Base-by-base conservation (phyloP, 176 grass and related monocot genomes). In the Aegilops sharonensis region DNA sequence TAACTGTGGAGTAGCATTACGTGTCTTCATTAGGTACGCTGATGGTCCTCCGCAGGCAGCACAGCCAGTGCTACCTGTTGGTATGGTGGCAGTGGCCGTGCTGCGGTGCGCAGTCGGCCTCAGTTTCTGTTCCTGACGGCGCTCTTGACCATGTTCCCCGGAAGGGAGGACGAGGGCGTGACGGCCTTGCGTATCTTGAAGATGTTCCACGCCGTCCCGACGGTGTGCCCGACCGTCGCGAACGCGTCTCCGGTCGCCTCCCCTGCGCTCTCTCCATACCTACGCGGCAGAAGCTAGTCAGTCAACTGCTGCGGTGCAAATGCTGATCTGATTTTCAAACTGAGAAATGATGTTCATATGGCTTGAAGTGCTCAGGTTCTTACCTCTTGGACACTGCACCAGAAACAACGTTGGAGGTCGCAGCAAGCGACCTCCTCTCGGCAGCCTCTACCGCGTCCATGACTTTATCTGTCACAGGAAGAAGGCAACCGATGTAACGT, bases 201-300 rank as follows among this genome's bases (percentile, higher is more conserved):
- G 29, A 95, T 20, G 90, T 98, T 98, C 94, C 94, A 98, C 4
- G 97, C 97, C 39, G 97, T 95, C 24, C 97, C 97, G 9, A 98
- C 86, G 56, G 91, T 87, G 80, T 98, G 93, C 11, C 94, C 92
- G 29, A 92, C 90, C 9, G 96, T 87, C 12, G 93, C 96, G 71
- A 98, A 98, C 30, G 86, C 94, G 64, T 98, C 94, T 15, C 89
- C 62, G 0, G 96, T 98, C 50, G 94, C 90, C 72, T 94, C 90
- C 56, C 97, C 92, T 10, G 94, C 97, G 27, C 66, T 88, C 30
- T 95, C 97, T 29, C 97, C 97, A 35, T 84, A 95, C 88, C 97
- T 97, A 27, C 27, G 10, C 37, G 8, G 7, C 80, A 65, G 21
- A 71, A 76, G 60, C 42, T 61, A 30, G 4, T 71, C 63, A 29